Conservation (phyloP, 768 basidiomycete species). For the Hydnomerulius pinastri region DNA sequence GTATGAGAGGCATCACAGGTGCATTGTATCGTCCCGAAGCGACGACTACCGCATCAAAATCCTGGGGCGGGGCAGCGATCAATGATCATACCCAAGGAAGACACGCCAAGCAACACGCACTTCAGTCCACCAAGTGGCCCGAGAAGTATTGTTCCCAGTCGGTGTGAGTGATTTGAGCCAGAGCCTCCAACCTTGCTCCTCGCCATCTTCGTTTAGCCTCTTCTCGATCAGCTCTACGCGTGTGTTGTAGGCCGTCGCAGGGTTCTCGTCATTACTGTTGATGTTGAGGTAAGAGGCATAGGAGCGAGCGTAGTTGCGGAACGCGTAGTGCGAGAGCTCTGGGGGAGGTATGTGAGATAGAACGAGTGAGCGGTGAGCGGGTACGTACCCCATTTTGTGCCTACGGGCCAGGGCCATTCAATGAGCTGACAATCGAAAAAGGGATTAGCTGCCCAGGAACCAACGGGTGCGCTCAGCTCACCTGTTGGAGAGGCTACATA, state of each 20-base stretch:
- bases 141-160: conserved; percentile 17
- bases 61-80: too few relatives aligned
- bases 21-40: conserved; percentile 13
- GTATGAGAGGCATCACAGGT: conserved; percentile 15
- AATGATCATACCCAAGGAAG: background rate
- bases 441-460: too few relatives aligned
- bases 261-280: conserved; percentile 44
- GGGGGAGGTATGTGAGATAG: background rate
- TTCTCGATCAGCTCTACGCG: conserved; percentile 50
- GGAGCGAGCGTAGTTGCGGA: conserved; percentile 41
- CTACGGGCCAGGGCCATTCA: conserved; percentile 19
- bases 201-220: conserved; percentile 25
- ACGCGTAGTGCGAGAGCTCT: conserved; percentile 36
- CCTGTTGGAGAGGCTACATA: conserved; percentile 2
- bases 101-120: background rate
- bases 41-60: conserved; percentile 18
- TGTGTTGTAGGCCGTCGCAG: conserved; percentile 44
- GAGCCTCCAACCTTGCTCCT: conserved; percentile 38
- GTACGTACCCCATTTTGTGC: conserved; percentile 14
- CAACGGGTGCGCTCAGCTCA: background rate
- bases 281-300: conserved; percentile 44
- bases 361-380: background rate
- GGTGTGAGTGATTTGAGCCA: conserved; percentile 34
- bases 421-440: too few relatives aligned
- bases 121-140: conserved; percentile 34